These are phyloP conservation scores for Lepidium campestre DNA, from an alignment of 441 rosid genomes.

Conservation along the genomic window DNA sequence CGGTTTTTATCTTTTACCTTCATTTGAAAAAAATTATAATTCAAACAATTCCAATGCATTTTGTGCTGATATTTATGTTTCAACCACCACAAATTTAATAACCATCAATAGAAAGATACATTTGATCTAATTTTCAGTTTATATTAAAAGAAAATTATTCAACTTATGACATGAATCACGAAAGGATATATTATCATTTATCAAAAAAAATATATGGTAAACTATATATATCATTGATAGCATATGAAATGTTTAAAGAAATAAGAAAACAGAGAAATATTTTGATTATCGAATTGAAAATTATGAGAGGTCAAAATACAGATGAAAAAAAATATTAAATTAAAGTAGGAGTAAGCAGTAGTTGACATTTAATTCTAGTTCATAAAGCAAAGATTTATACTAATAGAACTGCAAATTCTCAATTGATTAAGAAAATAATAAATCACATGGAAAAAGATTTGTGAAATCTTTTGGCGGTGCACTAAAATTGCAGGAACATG, in stretches of 20 bases:
- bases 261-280: not conserved
- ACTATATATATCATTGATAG: too few relatives aligned
- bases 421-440: not conserved
- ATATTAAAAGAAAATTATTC: not conserved
- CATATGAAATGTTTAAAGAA: not conserved
- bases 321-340: not conserved
- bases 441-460: slow-evolving; percentile 34
- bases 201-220: too few relatives aligned
- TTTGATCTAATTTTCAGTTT: slow-evolving; percentile 6
- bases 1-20: too few relatives aligned
- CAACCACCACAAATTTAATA: slow-evolving; percentile 4
- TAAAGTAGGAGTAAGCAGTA: not conserved
- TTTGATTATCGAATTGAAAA: not conserved
- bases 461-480: slow-evolving; percentile 35
- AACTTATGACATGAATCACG: slow-evolving; percentile 5
- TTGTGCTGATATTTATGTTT: slow-evolving; percentile 7
- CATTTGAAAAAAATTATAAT: not conserved
- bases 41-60: not conserved
- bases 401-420: not conserved
- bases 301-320: slow-evolving; percentile 5
- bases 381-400: slow-evolving; percentile 5
- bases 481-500: slow-evolving; percentile 30
- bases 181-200: too few relatives aligned
- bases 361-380: slow-evolving; percentile 29
- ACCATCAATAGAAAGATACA: slow-evolving; percentile 22